These are phyloP conservation scores for Eragrostis nindensis DNA, from an alignment of 176 grass and related monocot genomes.

Conservation along the genomic window DNA sequence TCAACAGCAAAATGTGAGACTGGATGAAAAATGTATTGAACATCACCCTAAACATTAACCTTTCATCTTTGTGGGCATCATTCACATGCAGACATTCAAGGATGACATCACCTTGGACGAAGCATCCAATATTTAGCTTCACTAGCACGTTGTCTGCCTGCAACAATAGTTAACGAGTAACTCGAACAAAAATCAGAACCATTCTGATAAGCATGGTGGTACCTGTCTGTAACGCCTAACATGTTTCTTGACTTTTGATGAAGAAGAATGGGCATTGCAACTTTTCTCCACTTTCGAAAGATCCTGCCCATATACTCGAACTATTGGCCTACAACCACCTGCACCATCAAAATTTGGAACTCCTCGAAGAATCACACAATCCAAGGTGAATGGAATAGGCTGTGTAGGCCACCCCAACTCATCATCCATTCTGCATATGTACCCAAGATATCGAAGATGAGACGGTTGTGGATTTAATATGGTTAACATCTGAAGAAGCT, in stretches of 20 bases:
- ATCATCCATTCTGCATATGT: conserved; percentile 69
- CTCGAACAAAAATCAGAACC: conserved; percentile 48
- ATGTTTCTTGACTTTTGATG: conserved; percentile 73
- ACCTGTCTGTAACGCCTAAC: conserved; percentile 83
- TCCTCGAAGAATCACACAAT: conserved; percentile 88
- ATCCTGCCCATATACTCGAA: conserved; percentile 81
- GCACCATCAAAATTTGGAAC: conserved; percentile 83
- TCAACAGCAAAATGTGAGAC: conserved; percentile 82
- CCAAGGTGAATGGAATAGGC: conserved; percentile 75
- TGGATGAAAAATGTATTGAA: conserved; percentile 93
- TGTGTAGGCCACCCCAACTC: conserved; percentile 54
- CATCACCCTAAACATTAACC: conserved; percentile 88
- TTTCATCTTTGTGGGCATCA: conserved; percentile 55
- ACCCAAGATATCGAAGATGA: conserved; percentile 88
- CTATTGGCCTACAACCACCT: conserved; percentile 80
- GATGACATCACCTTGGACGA: conserved; percentile 86
- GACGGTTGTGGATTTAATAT: conserved; percentile 79
- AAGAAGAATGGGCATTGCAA: conserved; percentile 48
- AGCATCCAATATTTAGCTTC: conserved; percentile 91
- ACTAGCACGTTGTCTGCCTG: conserved; percentile 75
- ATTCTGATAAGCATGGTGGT: conserved; percentile 29
- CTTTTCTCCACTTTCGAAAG: conserved; percentile 51
- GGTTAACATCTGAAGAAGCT: conserved; percentile 73
- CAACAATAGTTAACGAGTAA: conserved; percentile 63
- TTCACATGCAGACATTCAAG: conserved; percentile 89